These are phyloP conservation scores for Penicillium daleae DNA, from an alignment of 495 filamentous ascomycete species.

Conservation along the genomic window DNA sequence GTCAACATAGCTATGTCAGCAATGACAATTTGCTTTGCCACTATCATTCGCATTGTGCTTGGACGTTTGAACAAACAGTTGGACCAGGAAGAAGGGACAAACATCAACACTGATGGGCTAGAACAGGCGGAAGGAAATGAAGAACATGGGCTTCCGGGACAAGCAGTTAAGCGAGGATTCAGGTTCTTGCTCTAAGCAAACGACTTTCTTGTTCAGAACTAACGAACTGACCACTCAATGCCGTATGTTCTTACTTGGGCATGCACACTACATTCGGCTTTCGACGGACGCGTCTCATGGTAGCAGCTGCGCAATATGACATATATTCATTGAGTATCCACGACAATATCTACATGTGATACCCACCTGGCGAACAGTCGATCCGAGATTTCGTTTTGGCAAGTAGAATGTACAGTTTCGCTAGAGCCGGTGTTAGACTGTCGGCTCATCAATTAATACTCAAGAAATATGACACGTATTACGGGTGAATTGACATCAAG, in stretches of 20 bases:
- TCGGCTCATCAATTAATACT: too few species aligned
- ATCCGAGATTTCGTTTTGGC: too few species aligned
- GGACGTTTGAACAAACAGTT: slow-evolving; percentile 36
- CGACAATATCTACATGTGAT: too few species aligned
- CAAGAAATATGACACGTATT: too few species aligned
- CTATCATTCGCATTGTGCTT: slow-evolving; percentile 28
- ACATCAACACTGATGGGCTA: background rate
- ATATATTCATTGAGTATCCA: too few species aligned
- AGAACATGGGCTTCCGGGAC: slow-evolving; percentile 20
- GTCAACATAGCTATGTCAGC: slow-evolving; percentile 27
- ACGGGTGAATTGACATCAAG: background rate
- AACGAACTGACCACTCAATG: background rate
- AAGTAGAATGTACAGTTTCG: too few species aligned
- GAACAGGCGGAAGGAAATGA: slow-evolving; percentile 12
- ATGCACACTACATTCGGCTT: background rate
- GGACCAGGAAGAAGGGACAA: slow-evolving; percentile 32
- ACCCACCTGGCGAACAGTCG: background rate
- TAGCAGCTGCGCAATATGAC: too few species aligned
- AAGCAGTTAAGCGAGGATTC: slow-evolving; percentile 18
- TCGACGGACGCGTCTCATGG: too few species aligned
- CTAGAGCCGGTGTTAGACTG: too few species aligned
- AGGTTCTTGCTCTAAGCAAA: slow-evolving; percentile 19
- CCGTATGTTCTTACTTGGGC: background rate
- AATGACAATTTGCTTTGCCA: slow-evolving; percentile 27
- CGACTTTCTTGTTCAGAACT: background rate